These are phyloP conservation scores for Globisporangium carolinianum DNA, from an alignment of 352 stramenopile species.

Conservation along the genomic window DNA sequence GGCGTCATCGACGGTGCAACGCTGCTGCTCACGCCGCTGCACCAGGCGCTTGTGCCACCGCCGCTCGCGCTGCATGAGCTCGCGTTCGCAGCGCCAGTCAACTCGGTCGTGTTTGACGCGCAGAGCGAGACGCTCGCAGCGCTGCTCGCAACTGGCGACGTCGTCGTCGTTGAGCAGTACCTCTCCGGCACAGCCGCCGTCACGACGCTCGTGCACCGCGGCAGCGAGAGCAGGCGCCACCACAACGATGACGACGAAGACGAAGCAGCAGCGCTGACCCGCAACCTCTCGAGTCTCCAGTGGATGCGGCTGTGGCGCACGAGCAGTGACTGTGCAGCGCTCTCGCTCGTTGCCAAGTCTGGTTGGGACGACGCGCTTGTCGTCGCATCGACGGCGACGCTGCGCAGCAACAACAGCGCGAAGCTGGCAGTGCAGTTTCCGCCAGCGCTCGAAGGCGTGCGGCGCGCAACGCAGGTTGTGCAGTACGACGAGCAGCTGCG, in stretches of 20 bases:
- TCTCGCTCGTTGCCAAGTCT: slow-evolving; percentile 24
- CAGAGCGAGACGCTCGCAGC: slow-evolving; percentile 28
- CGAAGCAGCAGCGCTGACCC: not conserved
- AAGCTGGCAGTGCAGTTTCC: slow-evolving; percentile 4
- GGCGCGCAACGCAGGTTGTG: slow-evolving; percentile 8
- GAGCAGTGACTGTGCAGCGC: slow-evolving; percentile 5
- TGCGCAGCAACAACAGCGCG: not conserved
- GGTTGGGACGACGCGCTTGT: slow-evolving; percentile 25
- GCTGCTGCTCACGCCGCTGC: slow-evolving; percentile 62
- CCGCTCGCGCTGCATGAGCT: slow-evolving; percentile 45
- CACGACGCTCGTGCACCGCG: not conserved
- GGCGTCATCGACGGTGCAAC: slow-evolving; percentile 53
- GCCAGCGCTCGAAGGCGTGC: slow-evolving; percentile 11
- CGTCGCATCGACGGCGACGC: not conserved
- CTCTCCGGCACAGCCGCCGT: slow-evolving; percentile 10
- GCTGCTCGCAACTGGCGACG: slow-evolving; percentile 28
- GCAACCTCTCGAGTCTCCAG: slow-evolving; percentile 20
- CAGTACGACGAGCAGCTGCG: not conserved
- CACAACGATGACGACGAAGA: not conserved
- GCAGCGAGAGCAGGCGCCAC: not conserved
- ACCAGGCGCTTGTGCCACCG: slow-evolving; percentile 58
- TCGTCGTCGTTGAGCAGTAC: slow-evolving; percentile 46
- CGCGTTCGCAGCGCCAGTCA: slow-evolving; percentile 33
- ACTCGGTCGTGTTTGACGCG: slow-evolving; percentile 50
- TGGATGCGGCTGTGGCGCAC: slow-evolving; percentile 20